These are phyloP conservation scores for Beauveria sp. DNA, from an alignment of 2,329 filamentous ascomycete species.

Conservation along the genomic window DNA sequence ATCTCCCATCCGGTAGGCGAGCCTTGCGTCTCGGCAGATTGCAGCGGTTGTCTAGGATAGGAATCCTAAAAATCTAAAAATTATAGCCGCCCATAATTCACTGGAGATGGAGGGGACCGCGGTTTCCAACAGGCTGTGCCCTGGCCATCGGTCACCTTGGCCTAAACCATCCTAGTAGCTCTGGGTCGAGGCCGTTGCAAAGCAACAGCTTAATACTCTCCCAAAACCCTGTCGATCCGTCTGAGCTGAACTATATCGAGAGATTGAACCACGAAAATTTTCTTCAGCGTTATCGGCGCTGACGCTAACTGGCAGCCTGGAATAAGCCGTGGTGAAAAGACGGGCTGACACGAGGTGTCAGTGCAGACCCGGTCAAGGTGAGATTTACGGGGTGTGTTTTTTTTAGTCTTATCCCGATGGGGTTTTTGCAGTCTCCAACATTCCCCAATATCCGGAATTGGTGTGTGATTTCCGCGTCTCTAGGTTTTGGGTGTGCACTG, in stretches of 20 bases:
- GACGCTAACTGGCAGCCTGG: neutral
- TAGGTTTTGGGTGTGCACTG: neutral
- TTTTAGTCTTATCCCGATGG: neutral
- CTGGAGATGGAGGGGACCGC: no score
- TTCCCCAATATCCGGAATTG: neutral
- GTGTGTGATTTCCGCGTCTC: neutral
- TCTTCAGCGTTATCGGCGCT: neutral
- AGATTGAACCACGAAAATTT: neutral
- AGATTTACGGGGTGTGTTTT: neutral
- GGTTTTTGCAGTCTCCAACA: neutral
- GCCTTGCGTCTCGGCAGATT: no score
- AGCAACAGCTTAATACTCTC: no score
- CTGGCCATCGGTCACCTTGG: no score
- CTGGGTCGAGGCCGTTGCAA: no score
- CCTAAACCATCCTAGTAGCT: no score
- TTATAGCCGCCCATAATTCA: no score
- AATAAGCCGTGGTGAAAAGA: neutral
- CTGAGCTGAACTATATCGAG: neutral
- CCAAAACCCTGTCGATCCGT: no score
- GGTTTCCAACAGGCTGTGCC: no score
- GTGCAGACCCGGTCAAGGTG: neutral
- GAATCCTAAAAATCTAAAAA: no score
- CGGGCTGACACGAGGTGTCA: neutral
- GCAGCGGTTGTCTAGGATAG: no score
- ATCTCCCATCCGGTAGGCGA: no score